Evolutionary conservation across 169 alveolate species (phyloP).

Genomic region (Besnoitia besnoiti): DNA sequence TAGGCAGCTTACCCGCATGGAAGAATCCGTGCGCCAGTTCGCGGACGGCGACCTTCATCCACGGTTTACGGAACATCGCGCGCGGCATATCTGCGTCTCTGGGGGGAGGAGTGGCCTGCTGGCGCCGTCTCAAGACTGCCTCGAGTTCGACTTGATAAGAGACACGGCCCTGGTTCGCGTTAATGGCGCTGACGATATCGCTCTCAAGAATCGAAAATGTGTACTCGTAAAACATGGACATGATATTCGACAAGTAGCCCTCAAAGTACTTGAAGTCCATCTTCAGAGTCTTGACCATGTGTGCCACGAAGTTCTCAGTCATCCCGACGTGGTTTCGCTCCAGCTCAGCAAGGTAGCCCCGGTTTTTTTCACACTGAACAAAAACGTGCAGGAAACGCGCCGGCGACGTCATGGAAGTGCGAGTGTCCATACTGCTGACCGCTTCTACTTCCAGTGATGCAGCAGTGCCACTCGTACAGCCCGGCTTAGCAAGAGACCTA

Average conservation of each 20-base stretch:
- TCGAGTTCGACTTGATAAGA: slow-evolving; percentile 16
- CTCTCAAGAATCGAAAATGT: slow-evolving; percentile 49
- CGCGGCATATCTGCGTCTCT: slow-evolving; percentile 38
- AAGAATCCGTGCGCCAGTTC: slow-evolving; percentile 63
- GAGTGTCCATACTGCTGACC: not conserved
- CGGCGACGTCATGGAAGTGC: not conserved
- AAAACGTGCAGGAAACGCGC: not conserved
- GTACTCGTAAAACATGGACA: slow-evolving; percentile 63
- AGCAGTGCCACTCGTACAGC: not conserved
- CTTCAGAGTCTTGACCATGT: slow-evolving; percentile 33
- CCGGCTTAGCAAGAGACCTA: not conserved
- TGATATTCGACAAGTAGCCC: slow-evolving; percentile 51
- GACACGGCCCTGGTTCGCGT: slow-evolving; percentile 23
- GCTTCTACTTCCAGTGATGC: not conserved
- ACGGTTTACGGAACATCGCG: slow-evolving; percentile 56
- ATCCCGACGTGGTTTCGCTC: not conserved
- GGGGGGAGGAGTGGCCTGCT: not conserved
- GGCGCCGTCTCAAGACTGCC: slow-evolving; percentile 7
- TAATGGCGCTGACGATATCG: slow-evolving; percentile 47
- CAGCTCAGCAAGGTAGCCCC: not conserved
- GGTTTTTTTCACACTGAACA: slow-evolving; percentile 57
- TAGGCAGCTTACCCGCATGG: slow-evolving; percentile 57
- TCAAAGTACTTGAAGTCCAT: slow-evolving; percentile 48
- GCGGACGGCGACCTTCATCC: slow-evolving; percentile 36
- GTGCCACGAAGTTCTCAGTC: slow-evolving; percentile 18